Evolutionary conservation across 371 early-diverging fungal genomes (phyloP).

Genomic region (Cokeromyces recurvatus): DNA sequence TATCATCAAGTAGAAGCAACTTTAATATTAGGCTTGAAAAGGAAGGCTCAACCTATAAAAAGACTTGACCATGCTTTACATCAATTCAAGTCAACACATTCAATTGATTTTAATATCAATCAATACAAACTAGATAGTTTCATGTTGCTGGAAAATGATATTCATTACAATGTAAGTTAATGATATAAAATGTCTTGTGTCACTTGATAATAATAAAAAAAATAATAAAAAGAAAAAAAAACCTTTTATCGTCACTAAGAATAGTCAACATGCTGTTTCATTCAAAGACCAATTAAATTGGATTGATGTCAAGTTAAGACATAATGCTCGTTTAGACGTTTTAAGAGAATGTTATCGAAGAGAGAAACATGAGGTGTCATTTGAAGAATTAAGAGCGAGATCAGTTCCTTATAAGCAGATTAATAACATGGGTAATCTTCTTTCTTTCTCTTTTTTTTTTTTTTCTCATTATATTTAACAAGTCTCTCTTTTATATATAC

Average conservation of each 20-base stretch:
- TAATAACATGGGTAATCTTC: neutral
- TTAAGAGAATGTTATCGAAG: conserved; percentile 11
- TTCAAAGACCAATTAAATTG: conserved; percentile 7
- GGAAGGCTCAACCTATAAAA: conserved; percentile 17
- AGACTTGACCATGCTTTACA: conserved; percentile 7
- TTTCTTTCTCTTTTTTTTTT: too few species aligned
- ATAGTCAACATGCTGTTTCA: too few species aligned
- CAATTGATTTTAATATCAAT: neutral
- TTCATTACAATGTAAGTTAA: neutral
- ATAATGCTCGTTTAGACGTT: conserved; percentile 11
- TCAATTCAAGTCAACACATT: neutral
- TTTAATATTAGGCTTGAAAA: conserved; percentile 16
- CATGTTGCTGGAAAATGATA: too few species aligned
- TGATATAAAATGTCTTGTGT: too few species aligned
- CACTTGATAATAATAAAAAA: too few species aligned
- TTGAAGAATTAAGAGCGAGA: conserved; percentile 27
- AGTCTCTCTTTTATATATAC: too few species aligned
- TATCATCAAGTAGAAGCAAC: conserved; percentile 12
- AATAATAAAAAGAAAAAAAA: too few species aligned
- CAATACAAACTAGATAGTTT: neutral
- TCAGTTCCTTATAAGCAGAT: neutral
- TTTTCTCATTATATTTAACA: too few species aligned
- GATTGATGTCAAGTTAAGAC: conserved; percentile 9
- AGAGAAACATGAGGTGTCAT: conserved; percentile 4
- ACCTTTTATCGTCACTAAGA: too few species aligned